phyloP scores from a whole-genome alignment of 148 eudicot genomes.

The Pharnaceum exiguum region DNA sequence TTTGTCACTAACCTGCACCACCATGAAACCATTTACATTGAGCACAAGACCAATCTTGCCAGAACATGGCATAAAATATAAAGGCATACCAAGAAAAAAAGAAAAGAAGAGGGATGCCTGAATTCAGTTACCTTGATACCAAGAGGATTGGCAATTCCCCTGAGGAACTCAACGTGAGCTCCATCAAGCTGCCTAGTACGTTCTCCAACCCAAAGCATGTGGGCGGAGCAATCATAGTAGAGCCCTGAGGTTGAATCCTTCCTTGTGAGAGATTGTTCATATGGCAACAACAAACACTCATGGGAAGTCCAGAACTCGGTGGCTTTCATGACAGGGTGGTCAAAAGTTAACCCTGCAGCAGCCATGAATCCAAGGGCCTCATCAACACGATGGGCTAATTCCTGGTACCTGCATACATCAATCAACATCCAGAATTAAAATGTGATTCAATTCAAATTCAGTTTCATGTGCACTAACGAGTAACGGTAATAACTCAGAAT shows the following conservation, averaged over 20 bases:
- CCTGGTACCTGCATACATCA: slow-evolving; percentile 55
- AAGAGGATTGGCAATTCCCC: slow-evolving; percentile 92
- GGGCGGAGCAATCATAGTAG: slow-evolving; percentile 92
- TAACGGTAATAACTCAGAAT: too few relatives aligned
- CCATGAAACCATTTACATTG: slow-evolving; percentile 6
- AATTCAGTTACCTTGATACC: slow-evolving; percentile 70
- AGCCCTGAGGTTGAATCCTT: slow-evolving; percentile 82
- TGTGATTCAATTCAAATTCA: too few relatives aligned
- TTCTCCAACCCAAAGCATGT: slow-evolving; percentile 90
- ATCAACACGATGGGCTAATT: slow-evolving; percentile 82
- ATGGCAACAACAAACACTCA: slow-evolving; percentile 85
- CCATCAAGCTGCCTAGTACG: slow-evolving; percentile 94
- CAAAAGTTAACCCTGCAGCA: slow-evolving; percentile 90
- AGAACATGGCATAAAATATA: not conserved
- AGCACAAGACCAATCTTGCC: not conserved
- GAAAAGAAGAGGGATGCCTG: not conserved
- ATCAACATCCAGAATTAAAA: too few relatives aligned
- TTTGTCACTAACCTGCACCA: slow-evolving; percentile 80
- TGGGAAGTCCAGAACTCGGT: slow-evolving; percentile 97
- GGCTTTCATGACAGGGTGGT: slow-evolving; percentile 76
- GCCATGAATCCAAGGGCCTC: slow-evolving; percentile 96
- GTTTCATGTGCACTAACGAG: too few relatives aligned
- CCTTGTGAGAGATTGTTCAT: slow-evolving; percentile 87
- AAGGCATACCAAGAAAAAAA: not conserved
- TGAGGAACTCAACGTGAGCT: slow-evolving; percentile 86